Conservation (phyloP, 805 yeast genomes). For the Saturnispora sekii region DNA sequence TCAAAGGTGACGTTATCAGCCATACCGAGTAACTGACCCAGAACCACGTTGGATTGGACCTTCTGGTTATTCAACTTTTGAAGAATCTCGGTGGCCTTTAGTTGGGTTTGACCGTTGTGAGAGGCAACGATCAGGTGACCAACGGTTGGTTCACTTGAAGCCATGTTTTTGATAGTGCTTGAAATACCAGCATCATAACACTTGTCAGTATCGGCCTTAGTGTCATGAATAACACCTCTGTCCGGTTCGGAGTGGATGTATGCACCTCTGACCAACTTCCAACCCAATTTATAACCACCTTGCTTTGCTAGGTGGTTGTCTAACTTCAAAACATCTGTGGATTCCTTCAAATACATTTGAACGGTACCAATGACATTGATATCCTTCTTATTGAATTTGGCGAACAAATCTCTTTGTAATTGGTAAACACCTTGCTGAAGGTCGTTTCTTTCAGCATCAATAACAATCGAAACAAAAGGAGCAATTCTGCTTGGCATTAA, state of each 20-base stretch:
- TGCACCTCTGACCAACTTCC: constrained; percentile 93
- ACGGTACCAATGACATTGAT: constrained; percentile 80
- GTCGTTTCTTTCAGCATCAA: constrained; percentile 88
- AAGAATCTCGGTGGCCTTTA: constrained; percentile 54
- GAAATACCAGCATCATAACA: constrained; percentile 66
- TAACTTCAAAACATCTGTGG: constrained; percentile 46
- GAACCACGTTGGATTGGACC: constrained; percentile 53
- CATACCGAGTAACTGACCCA: constrained; percentile 93
- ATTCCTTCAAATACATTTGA: constrained; percentile 80
- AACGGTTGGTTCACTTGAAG: constrained; percentile 32
- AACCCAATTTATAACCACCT: constrained; percentile 61
- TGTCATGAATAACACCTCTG: constrained; percentile 60
- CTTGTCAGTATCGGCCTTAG: constrained; percentile 72
- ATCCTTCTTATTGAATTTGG: constrained; percentile 58
- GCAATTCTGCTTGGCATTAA: constrained; percentile 55
- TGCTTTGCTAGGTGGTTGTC: constrained; percentile 59
- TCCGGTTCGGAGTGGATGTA: constrained; percentile 83
- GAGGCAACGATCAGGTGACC: constrained; percentile 87
- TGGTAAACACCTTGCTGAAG: constrained; percentile 88
- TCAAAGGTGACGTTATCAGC: constrained; percentile 82
- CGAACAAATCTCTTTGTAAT: constrained; percentile 72
- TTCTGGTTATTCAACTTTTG: constrained; percentile 14
- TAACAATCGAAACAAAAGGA: constrained; percentile 67
- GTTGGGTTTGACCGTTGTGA: constrained; percentile 75
- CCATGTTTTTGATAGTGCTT: constrained; percentile 50